These are phyloP conservation scores for Chlorophyllum brunneum DNA, from an alignment of 768 basidiomycete species.

Conservation along the genomic window DNA sequence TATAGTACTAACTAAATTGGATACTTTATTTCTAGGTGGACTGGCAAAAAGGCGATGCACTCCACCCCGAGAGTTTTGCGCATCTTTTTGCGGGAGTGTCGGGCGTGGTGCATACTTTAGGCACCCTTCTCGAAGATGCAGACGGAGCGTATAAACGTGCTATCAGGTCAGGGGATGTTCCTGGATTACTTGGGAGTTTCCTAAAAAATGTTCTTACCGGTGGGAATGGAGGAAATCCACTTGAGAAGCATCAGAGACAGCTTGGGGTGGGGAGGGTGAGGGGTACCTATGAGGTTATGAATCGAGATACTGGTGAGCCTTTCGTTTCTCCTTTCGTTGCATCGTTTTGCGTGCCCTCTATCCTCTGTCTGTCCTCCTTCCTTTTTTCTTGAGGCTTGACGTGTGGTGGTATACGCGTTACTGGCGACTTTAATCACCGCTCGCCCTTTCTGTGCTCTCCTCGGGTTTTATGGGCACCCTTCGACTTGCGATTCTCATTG, in stretches of 20 bases:
- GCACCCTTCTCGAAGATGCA: conserved; percentile 76
- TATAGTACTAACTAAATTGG: conserved; percentile 1
- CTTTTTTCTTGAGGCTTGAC: background rate
- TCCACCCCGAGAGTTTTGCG: conserved; percentile 69
- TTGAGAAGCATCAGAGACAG: conserved; percentile 37
- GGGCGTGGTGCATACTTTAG: conserved; percentile 91
- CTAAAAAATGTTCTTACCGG: conserved; percentile 26
- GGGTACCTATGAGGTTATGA: conserved; percentile 73
- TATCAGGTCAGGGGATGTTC: conserved; percentile 54
- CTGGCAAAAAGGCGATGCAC: conserved; percentile 84
- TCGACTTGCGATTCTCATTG: background rate
- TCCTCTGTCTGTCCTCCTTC: background rate
- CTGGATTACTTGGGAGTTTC: conserved; percentile 47
- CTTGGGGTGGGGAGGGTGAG: conserved; percentile 17
- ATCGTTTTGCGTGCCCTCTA: background rate
- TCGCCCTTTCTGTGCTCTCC: background rate
- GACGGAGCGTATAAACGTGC: conserved; percentile 69
- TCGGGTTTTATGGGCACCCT: background rate
- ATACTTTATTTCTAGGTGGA: conserved; percentile 53
- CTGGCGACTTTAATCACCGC: conserved; percentile 11
- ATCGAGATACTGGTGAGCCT: conserved; percentile 82
- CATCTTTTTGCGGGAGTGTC: conserved; percentile 61
- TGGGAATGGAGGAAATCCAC: conserved; percentile 49
- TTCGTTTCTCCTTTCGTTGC: conserved; percentile 9
- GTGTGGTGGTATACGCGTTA: conserved; percentile 11